These are phyloP conservation scores for Litchi chinensis DNA, from an alignment of 345 rosid species.

Conservation along the genomic window DNA sequence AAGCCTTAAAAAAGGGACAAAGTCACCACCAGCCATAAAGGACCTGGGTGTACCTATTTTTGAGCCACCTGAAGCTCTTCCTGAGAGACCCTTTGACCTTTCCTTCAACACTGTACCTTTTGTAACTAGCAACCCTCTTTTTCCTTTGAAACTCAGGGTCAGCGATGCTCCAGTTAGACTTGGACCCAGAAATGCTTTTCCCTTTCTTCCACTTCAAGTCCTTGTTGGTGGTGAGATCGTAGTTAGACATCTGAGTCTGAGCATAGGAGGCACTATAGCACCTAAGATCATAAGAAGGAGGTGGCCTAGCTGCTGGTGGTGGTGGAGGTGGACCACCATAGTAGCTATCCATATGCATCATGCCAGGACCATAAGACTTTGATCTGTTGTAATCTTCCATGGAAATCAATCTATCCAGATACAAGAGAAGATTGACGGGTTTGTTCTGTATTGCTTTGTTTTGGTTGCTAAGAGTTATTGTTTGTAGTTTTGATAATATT, in stretches of 20 bases:
- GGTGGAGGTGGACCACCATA: slow-evolving; percentile 40
- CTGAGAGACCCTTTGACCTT: slow-evolving; percentile 86
- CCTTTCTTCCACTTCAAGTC: slow-evolving; percentile 58
- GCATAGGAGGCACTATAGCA: slow-evolving; percentile 65
- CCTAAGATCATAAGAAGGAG: slow-evolving; percentile 51
- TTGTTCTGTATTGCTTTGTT: neutral
- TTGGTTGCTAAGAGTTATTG: neutral
- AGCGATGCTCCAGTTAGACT: slow-evolving; percentile 47
- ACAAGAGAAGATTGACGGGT: neutral
- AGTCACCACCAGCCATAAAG: slow-evolving; percentile 87
- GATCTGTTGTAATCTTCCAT: slow-evolving; percentile 75
- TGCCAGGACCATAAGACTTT: slow-evolving; percentile 46
- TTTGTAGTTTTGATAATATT: no score
- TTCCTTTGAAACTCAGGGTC: slow-evolving; percentile 95
- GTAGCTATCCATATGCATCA: slow-evolving; percentile 68
- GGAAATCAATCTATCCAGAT: slow-evolving; percentile 14
- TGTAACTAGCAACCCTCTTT: slow-evolving; percentile 92
- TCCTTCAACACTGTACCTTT: slow-evolving; percentile 83
- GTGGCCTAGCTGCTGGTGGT: neutral
- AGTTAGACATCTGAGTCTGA: slow-evolving; percentile 48
- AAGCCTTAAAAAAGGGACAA: neutral
- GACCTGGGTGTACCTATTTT: slow-evolving; percentile 66
- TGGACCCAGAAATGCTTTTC: slow-evolving; percentile 46
- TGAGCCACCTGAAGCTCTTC: slow-evolving; percentile 91
- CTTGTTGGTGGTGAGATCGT: neutral